Conservation (phyloP, 2,329 filamentous ascomycete species). For the Paramyrothecium sp. region DNA sequence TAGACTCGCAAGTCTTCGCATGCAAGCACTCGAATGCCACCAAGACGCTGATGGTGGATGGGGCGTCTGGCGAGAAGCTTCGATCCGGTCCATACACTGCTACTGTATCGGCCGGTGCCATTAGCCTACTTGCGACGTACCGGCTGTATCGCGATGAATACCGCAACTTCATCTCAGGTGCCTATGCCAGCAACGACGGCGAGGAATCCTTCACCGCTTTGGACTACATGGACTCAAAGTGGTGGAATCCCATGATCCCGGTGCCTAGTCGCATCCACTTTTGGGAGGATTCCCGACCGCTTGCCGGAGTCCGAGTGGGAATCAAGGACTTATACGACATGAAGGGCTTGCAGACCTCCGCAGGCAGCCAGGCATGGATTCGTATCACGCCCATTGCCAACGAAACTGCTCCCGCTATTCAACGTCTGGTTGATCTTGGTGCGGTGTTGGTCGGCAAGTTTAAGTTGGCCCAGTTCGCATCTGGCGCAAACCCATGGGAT, state of each 20-base stretch:
- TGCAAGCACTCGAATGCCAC: not conserved
- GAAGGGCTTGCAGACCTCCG: not conserved
- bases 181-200: not conserved
- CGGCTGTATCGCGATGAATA: not conserved
- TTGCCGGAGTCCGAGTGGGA: not conserved
- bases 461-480: not conserved
- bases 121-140: not conserved
- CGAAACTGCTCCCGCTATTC: not conserved
- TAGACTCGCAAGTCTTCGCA: not conserved
- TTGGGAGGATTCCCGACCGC: not conserved
- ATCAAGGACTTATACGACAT: conserved; percentile 1
- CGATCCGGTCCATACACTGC: not conserved
- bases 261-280: not conserved
- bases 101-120: not conserved
- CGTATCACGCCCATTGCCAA: not conserved
- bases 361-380: not conserved
- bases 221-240: not conserved
- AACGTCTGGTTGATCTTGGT: not conserved
- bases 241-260: conserved; percentile 1
- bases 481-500: not conserved
- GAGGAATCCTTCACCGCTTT: not conserved
- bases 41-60: not conserved
- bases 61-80: not conserved
- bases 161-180: conserved; percentile 1
- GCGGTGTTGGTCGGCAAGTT: conserved; percentile 1